Evolutionary conservation across 2,329 filamentous ascomycete species (phyloP).

Genomic region (Colletotrichum viniferum): DNA sequence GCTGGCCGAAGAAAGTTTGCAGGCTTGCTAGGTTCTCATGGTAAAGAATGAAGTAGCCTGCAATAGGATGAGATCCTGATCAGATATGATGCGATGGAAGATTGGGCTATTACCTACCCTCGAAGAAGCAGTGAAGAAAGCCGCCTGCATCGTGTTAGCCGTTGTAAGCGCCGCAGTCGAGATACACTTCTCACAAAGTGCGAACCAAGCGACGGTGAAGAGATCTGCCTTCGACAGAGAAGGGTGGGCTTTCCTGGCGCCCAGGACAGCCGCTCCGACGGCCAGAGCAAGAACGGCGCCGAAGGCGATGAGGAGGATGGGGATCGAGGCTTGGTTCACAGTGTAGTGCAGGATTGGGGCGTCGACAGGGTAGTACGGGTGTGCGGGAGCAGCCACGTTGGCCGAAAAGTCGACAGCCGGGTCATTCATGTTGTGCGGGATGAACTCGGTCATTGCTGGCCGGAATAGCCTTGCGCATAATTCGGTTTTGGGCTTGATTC

Average conservation of each 20-base stretch:
- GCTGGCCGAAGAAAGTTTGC: constrained; percentile 78
- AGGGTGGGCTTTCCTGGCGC: constrained; percentile 34
- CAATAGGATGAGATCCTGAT: not conserved
- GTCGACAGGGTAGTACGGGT: constrained; percentile 56
- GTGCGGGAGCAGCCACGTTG: constrained; percentile 23
- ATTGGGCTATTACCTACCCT: constrained; percentile 55
- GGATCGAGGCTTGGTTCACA: constrained; percentile 46
- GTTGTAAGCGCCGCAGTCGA: not conserved
- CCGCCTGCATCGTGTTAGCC: constrained; percentile 51
- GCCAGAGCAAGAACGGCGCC: constrained; percentile 39
- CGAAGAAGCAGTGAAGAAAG: constrained; percentile 80
- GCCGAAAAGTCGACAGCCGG: not conserved
- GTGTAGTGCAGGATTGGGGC: constrained; percentile 48
- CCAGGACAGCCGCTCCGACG: constrained; percentile 34
- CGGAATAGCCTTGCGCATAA: not conserved
- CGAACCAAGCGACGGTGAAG: constrained; percentile 57
- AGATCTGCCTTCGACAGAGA: constrained; percentile 42
- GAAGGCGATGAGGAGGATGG: constrained; percentile 41
- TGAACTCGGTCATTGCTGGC: not conserved
- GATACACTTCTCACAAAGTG: constrained; percentile 49
- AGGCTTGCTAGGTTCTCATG: constrained; percentile 68
- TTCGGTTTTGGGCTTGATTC: not conserved
- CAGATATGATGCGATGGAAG: not conserved
- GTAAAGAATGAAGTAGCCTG: constrained; percentile 78
- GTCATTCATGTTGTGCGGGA: not conserved